Evolutionary conservation across 768 basidiomycete species (phyloP).

Genomic region (Suillus subalutaceus): DNA sequence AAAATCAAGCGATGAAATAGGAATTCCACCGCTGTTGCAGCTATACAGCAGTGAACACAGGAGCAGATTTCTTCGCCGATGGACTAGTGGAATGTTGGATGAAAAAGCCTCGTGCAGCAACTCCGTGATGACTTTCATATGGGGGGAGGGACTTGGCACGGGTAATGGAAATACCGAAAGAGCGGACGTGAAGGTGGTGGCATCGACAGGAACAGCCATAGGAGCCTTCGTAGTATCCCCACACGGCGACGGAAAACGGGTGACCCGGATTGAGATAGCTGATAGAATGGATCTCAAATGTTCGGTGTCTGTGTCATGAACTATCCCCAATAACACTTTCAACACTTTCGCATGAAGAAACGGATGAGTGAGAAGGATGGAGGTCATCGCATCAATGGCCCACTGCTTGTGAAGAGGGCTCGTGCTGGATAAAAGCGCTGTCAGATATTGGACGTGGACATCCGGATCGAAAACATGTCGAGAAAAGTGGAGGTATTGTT

Average conservation of each 20-base stretch:
- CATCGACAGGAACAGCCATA: conserved; percentile 2
- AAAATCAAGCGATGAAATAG: conserved; percentile 4
- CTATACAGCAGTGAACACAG: background rate
- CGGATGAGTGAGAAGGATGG: conserved; percentile 35
- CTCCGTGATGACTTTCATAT: conserved; percentile 1
- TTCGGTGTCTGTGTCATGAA: background rate
- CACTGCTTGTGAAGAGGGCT: conserved; percentile 31
- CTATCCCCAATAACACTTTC: conserved; percentile 23
- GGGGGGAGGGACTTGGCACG: too few relatives aligned
- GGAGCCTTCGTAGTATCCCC: background rate
- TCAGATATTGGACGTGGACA: conserved; percentile 51
- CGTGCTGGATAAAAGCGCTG: conserved; percentile 37
- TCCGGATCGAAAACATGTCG: conserved; percentile 40
- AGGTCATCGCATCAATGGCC: conserved; percentile 38
- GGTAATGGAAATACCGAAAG: conserved; percentile 1
- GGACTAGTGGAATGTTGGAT: conserved; percentile 25
- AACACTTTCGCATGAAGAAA: conserved; percentile 40
- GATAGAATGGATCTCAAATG: background rate
- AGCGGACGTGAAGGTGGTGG: background rate
- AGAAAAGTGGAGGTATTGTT: conserved; percentile 45
- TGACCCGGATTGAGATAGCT: conserved; percentile 5
- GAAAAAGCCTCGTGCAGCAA: conserved; percentile 24
- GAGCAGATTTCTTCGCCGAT: conserved; percentile 42
- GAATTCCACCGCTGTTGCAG: background rate
- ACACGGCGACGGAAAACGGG: background rate